These are phyloP conservation scores for Akanthomyces dipterigenus DNA, from an alignment of 2,329 filamentous ascomycete species.

Conservation along the genomic window DNA sequence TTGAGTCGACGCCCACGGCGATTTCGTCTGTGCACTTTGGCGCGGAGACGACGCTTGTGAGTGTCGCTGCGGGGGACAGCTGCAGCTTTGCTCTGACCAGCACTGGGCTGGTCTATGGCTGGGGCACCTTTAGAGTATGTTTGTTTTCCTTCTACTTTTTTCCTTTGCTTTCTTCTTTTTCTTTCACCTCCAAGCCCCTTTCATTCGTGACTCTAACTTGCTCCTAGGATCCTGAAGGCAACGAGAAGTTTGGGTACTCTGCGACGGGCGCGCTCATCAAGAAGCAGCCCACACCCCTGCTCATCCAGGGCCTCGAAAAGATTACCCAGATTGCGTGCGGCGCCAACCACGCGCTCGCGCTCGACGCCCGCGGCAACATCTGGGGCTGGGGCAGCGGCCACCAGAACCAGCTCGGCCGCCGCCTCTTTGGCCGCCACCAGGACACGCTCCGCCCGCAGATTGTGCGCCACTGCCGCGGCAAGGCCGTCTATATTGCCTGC, in stretches of 20 bases:
- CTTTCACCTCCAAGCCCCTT: no score
- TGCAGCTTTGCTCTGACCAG: slow-evolving; percentile 64
- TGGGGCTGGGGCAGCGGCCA: slow-evolving; percentile 56
- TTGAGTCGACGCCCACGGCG: slow-evolving; percentile 55
- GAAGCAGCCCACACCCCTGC: slow-evolving; percentile 37
- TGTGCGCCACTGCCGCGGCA: slow-evolving; percentile 43
- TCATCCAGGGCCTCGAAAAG: slow-evolving; percentile 50
- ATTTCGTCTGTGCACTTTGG: slow-evolving; percentile 51
- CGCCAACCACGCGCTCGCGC: slow-evolving; percentile 59
- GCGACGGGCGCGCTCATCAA: slow-evolving; percentile 30
- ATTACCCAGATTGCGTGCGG: slow-evolving; percentile 55
- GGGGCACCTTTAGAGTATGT: slow-evolving; percentile 66
- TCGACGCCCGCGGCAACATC: slow-evolving; percentile 45
- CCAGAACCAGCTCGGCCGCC: slow-evolving; percentile 47
- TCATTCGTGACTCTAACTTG: neutral
- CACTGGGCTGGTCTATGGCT: slow-evolving; percentile 64
- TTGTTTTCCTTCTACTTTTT: no score
- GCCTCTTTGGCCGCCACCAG: slow-evolving; percentile 38
- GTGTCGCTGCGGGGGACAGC: slow-evolving; percentile 61
- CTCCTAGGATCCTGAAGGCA: slow-evolving; percentile 23
- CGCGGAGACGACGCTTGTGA: slow-evolving; percentile 43
- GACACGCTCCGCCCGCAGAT: slow-evolving; percentile 44
- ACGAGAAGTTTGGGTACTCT: slow-evolving; percentile 45
- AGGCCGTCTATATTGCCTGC: slow-evolving; percentile 56
- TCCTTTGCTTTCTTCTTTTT: no score